Conservation (phyloP, 139 green algal species). For the Haematococcus lacustris region DNA sequence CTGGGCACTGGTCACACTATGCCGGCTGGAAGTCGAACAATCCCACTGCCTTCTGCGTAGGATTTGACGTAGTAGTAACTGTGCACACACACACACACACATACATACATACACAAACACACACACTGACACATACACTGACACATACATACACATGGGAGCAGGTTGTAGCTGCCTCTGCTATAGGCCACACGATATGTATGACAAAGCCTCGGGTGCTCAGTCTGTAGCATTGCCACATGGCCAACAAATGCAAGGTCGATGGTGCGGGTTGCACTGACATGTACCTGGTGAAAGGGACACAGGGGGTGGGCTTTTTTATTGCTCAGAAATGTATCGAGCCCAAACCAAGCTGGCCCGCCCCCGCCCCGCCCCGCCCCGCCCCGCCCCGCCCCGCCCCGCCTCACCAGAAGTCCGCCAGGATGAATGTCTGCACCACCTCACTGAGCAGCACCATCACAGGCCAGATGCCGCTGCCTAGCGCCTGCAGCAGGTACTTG, state of each 20-base stretch:
- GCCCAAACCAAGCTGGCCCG: too few relatives aligned
- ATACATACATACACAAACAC: conserved; percentile 1
- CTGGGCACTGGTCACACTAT: conserved; percentile 79
- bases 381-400: not conserved
- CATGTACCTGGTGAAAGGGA: not conserved
- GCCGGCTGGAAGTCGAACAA: conserved; percentile 82
- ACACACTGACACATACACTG: too few relatives aligned
- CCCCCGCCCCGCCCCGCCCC: too few relatives aligned
- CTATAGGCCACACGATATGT: not conserved
- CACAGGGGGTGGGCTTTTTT: not conserved
- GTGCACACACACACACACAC: conserved; percentile 7
- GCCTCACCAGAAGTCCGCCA: conserved; percentile 93
- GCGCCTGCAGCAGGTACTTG: conserved; percentile 71
- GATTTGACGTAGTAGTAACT: conserved; percentile 96
- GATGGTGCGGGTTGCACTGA: too few relatives aligned
- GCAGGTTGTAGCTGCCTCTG: not conserved
- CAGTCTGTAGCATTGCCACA: not conserved
- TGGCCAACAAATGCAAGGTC: not conserved
- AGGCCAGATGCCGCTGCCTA: conserved; percentile 91
- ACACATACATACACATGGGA: not conserved
- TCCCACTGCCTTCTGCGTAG: conserved; percentile 76
- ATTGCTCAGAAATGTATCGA: too few relatives aligned
- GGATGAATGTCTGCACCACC: conserved; percentile 96
- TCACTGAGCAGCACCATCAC: conserved; percentile 93
- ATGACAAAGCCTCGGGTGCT: not conserved